phyloP scores from a whole-genome alignment of 2,329 filamentous ascomycete genomes.

The Cladosporium sp. region DNA sequence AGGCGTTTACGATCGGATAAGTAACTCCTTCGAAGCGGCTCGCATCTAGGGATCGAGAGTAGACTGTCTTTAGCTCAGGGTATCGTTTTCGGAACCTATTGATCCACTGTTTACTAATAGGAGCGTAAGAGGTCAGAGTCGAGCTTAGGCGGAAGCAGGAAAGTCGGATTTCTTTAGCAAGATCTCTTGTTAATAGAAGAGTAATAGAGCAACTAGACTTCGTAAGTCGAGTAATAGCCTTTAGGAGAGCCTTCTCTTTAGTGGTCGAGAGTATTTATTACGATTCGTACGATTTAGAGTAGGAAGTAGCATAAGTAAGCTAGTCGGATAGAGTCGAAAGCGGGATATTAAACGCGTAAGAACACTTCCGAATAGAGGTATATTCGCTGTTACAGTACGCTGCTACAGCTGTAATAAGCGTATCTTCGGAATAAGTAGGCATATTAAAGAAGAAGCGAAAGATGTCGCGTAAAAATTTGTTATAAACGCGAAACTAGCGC shows the following conservation, averaged over 20 bases:
- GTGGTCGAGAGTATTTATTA: neutral
- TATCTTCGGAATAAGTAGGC: too few species aligned
- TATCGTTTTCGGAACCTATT: too few species aligned
- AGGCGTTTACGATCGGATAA: too few species aligned
- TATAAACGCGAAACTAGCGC: neutral
- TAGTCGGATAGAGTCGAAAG: neutral
- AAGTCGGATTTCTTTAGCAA: conserved; percentile 1
- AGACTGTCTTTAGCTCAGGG: too few species aligned
- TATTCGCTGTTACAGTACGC: too few species aligned
- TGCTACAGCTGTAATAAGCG: too few species aligned
- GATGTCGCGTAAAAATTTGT: neutral
- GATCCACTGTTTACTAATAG: neutral
- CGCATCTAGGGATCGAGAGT: too few species aligned
- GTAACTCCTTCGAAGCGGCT: too few species aligned
- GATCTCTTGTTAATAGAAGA: neutral
- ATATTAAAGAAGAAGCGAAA: neutral
- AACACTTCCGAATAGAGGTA: too few species aligned
- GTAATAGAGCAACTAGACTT: neutral
- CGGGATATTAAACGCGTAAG: neutral
- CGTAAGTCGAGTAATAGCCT: neutral
- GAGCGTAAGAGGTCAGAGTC: neutral
- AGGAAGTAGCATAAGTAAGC: neutral
- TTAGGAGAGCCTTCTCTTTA: neutral
- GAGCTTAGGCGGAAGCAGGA: too few species aligned
- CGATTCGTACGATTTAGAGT: neutral